Evolutionary conservation across 495 filamentous ascomycete genomes (phyloP).

Genomic region (Trichoderma gamsii): DNA sequence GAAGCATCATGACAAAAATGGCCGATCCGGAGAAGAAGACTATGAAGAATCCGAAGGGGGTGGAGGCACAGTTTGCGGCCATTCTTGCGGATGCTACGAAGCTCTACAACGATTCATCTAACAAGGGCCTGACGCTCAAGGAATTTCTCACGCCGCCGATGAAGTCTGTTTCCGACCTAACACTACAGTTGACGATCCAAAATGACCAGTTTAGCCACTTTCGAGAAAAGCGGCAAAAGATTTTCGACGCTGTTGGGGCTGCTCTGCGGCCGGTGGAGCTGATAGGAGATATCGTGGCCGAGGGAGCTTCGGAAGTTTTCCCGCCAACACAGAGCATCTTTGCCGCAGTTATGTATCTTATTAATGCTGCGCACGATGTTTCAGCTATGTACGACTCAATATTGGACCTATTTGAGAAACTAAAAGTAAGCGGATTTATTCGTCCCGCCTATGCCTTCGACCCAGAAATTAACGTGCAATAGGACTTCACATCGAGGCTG

Average conservation of each 20-base stretch:
- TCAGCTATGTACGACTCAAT: constrained; percentile 29
- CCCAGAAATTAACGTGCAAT: neutral
- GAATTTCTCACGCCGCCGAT: constrained; percentile 17
- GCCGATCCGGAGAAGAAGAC: neutral
- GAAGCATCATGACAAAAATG: neutral
- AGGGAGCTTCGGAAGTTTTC: constrained; percentile 25
- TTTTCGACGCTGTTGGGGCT: constrained; percentile 12
- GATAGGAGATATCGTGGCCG: constrained; percentile 26
- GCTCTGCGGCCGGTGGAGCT: constrained; percentile 27
- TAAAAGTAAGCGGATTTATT: constrained; percentile 14
- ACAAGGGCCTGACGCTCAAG: constrained; percentile 8
- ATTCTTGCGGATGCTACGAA: constrained; percentile 13
- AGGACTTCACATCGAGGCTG: constrained; percentile 32
- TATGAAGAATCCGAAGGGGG: neutral
- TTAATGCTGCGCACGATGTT: constrained; percentile 31
- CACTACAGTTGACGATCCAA: neutral
- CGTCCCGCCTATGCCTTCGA: neutral
- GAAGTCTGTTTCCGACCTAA: constrained; percentile 11
- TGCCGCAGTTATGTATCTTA: constrained; percentile 28
- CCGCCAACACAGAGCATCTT: constrained; percentile 28
- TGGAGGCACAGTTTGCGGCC: constrained; percentile 14
- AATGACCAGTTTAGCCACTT: constrained; percentile 16
- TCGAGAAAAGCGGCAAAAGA: constrained; percentile 12
- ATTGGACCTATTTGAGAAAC: constrained; percentile 24
- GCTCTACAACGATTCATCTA: constrained; percentile 10